phyloP scores from a whole-genome alignment of 345 rosid species.

The Brassica napus region Da-Ae NC_063452.1:50776501-50777000 shows the following conservation, averaged over 20 bases:
- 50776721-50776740: not conserved
- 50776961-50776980: not conserved
- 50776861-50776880: not conserved
- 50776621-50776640: no score
- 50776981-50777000: not conserved
- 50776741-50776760: not conserved
- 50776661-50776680: no score
- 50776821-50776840: constrained; percentile 1
- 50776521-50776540: no score
- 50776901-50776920: constrained; percentile 14
- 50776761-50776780: not conserved
- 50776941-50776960: constrained; percentile 29
- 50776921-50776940: constrained; percentile 9
- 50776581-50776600: no score
- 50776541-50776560: no score
- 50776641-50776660: no score
- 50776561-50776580: no score
- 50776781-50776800: not conserved
- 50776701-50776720: not conserved
- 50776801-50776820: not conserved
- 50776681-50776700: not conserved
- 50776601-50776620: no score
- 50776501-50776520: no score
- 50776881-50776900: not conserved
- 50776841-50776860: not conserved